Evolutionary conservation across 2,329 filamentous ascomycete genomes (phyloP).

Genomic region (Arachnopeziza araneosa): DNA sequence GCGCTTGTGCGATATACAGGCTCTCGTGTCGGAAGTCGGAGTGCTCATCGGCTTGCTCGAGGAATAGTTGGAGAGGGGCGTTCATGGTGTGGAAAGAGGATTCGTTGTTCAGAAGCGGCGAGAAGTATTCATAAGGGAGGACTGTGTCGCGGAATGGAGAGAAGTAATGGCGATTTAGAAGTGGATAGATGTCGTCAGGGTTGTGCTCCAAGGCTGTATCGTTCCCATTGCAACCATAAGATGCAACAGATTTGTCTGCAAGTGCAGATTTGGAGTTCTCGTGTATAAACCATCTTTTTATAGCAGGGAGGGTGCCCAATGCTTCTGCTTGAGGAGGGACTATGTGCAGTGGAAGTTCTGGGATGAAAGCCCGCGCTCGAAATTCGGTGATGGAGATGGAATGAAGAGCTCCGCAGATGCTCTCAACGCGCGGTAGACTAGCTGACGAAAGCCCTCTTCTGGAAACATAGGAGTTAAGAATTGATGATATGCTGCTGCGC

Average conservation of each 20-base stretch:
- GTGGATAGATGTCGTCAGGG: background rate
- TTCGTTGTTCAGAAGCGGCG: background rate
- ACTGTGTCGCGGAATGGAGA: conserved; percentile 38
- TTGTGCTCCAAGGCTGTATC: background rate
- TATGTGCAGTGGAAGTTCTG: background rate
- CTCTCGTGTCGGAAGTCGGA: background rate
- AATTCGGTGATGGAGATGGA: background rate
- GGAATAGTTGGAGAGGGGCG: background rate
- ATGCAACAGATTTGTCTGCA: too few relatives aligned
- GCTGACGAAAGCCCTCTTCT: background rate
- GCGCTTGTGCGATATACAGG: conserved; percentile 82
- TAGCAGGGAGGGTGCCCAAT: conserved; percentile 41
- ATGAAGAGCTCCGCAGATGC: background rate
- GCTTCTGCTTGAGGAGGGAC: background rate
- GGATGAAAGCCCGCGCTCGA: conserved; percentile 34
- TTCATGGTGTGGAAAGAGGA: background rate
- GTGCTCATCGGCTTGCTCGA: background rate
- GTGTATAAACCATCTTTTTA: conserved; percentile 52
- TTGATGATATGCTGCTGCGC: background rate
- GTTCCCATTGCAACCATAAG: background rate
- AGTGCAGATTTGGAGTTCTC: background rate
- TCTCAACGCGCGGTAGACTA: background rate
- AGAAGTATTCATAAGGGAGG: conserved; percentile 52
- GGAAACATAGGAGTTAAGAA: background rate
- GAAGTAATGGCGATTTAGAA: conserved; percentile 26